These are phyloP conservation scores for Tolypocladium album DNA, from an alignment of 2,329 filamentous ascomycete species.

Conservation along the genomic window DNA sequence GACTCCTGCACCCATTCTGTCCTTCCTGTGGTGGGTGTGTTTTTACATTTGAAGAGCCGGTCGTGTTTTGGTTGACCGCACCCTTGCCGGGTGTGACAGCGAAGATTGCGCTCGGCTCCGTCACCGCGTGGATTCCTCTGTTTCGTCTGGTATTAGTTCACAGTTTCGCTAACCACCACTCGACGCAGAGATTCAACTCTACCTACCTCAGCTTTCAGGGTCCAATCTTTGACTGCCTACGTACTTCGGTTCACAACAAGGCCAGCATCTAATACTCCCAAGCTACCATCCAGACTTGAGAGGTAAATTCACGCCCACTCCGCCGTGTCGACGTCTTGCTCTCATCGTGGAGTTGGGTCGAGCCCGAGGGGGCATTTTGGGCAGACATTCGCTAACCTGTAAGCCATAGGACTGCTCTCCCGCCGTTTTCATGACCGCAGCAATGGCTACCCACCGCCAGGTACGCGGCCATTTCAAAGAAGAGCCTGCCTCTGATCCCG, in stretches of 20 bases:
- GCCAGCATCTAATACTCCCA: background rate
- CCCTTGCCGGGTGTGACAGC: background rate
- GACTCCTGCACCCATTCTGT: background rate
- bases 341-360: background rate
- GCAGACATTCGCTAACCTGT: background rate
- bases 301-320: background rate
- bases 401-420: background rate
- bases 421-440: conserved; percentile 6
- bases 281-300: background rate
- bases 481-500: conserved; percentile 6
- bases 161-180: background rate
- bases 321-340: background rate
- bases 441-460: conserved; percentile 10
- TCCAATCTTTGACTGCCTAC: background rate
- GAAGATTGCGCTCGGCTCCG: background rate
- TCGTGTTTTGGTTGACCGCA: background rate
- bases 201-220: background rate
- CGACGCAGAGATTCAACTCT: background rate
- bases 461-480: conserved; percentile 10
- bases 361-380: background rate
- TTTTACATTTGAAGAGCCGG: background rate
- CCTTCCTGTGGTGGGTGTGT: background rate
- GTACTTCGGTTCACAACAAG: background rate
- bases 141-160: background rate
- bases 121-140: background rate